phyloP scores from a whole-genome alignment of 768 basidiomycete species.

The Lactifluus hygrophoroides region DNA sequence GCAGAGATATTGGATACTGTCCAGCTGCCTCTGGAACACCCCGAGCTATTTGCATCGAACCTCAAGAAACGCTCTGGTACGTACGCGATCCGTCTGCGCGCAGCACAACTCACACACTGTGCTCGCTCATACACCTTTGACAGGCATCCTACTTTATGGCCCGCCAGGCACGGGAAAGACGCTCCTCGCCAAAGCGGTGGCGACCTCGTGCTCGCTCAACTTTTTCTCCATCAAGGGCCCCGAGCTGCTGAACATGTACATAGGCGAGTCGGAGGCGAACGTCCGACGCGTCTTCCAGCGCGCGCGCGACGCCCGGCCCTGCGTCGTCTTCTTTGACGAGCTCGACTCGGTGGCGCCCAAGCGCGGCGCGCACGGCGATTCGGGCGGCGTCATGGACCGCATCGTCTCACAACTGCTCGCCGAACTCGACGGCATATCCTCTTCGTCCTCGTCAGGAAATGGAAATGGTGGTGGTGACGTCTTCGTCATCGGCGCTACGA shows the following conservation, averaged over 20 bases:
- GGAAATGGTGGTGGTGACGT: slow-evolving; percentile 55
- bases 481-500: slow-evolving; percentile 94
- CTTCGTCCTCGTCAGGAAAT: slow-evolving; percentile 35
- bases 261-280: slow-evolving; percentile 97
- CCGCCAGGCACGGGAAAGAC: slow-evolving; percentile 97
- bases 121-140: not conserved
- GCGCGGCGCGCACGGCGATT: slow-evolving; percentile 90
- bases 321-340: slow-evolving; percentile 96
- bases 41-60: slow-evolving; percentile 83
- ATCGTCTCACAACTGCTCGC: slow-evolving; percentile 93
- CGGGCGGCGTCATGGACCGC: slow-evolving; percentile 96
- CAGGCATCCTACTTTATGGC: slow-evolving; percentile 87
- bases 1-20: slow-evolving; percentile 93
- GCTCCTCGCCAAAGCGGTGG: slow-evolving; percentile 90
- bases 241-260: slow-evolving; percentile 96
- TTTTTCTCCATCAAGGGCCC: slow-evolving; percentile 98
- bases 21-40: slow-evolving; percentile 82
- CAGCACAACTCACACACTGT: not conserved
- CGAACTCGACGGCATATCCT: slow-evolving; percentile 91
- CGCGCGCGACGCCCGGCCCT: slow-evolving; percentile 86
- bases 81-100: not conserved
- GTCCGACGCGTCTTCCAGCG: slow-evolving; percentile 87
- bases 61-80: slow-evolving; percentile 92
- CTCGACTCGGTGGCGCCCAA: slow-evolving; percentile 92
- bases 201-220: slow-evolving; percentile 89